These are phyloP conservation scores for Ceratocystis lukuohia DNA, from an alignment of 2,329 filamentous ascomycete species.

Conservation along the genomic window DNA sequence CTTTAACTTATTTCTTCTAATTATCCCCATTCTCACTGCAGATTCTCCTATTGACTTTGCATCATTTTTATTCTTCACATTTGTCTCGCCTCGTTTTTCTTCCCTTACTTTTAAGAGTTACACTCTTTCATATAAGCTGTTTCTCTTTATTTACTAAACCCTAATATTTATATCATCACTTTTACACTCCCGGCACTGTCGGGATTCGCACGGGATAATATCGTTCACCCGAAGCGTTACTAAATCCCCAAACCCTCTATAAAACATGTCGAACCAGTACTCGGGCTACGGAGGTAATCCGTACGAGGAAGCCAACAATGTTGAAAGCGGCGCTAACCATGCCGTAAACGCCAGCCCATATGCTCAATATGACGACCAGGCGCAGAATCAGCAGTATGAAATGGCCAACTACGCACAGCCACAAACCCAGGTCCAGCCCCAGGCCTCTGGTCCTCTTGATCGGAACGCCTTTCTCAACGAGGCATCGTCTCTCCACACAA, in stretches of 20 bases:
- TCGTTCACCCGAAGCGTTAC: too few species aligned
- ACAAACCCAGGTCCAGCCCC: conserved; percentile 23
- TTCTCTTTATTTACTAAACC: not conserved
- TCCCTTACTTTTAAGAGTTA: not conserved
- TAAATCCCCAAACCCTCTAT: not conserved
- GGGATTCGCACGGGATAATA: not conserved
- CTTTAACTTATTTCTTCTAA: not conserved
- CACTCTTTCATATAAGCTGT: not conserved
- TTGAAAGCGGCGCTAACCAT: conserved; percentile 26
- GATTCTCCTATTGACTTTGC: not conserved
- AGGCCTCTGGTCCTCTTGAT: conserved; percentile 31
- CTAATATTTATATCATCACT: not conserved
- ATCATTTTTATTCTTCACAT: not conserved
- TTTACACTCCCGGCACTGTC: not conserved
- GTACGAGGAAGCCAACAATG: conserved; percentile 41
- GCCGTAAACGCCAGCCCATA: not conserved
- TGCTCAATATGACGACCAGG: conserved; percentile 22
- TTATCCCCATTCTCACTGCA: not conserved
- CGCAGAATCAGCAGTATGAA: conserved; percentile 32
- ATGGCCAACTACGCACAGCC: conserved; percentile 37
- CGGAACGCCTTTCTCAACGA: conserved; percentile 56
- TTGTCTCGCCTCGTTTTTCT: not conserved
- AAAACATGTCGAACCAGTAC: conserved; percentile 30
- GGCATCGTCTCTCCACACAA: conserved; percentile 51
- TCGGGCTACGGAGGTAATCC: conserved; percentile 51